Conservation (phyloP, 1,284 basidiomycete genomes). For the Pseudozyma thailandica region DNA sequence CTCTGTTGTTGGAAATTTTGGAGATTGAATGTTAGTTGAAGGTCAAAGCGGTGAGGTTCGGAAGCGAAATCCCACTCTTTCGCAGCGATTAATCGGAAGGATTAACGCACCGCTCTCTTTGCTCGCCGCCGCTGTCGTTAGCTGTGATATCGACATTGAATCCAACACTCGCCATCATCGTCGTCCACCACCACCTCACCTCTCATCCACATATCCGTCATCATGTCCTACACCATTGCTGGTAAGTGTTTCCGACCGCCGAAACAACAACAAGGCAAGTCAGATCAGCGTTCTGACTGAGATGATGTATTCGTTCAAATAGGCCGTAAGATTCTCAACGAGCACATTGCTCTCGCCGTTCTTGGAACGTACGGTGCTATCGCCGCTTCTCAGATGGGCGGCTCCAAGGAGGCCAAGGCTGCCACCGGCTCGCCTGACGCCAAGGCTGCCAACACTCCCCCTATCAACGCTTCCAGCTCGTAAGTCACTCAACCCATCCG, state of each 20-base stretch:
- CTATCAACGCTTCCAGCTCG: conserved; percentile 60
- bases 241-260: conserved; percentile 36
- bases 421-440: conserved; percentile 23
- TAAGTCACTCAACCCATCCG: too few species aligned
- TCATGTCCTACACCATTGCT: conserved; percentile 65
- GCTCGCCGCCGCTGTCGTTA: not conserved
- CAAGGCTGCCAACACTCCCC: conserved; percentile 38
- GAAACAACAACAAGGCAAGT: not conserved
- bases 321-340: conserved; percentile 63
- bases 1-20: too few species aligned
- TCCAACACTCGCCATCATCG: not conserved
- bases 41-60: conserved; percentile 24
- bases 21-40: too few species aligned
- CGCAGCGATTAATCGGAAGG: too few species aligned
- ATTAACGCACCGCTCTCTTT: not conserved
- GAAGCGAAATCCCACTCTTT: too few species aligned
- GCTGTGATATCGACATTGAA: conserved; percentile 1
- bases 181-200: not conserved
- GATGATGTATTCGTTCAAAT: not conserved
- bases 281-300: not conserved
- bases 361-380: conserved; percentile 54
- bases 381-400: conserved; percentile 40
- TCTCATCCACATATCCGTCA: conserved; percentile 1
- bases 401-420: conserved; percentile 34
- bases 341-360: conserved; percentile 62